These are phyloP conservation scores for Ganoderma boninense DNA, from an alignment of 1,284 basidiomycete species.

Conservation along the genomic window DNA sequence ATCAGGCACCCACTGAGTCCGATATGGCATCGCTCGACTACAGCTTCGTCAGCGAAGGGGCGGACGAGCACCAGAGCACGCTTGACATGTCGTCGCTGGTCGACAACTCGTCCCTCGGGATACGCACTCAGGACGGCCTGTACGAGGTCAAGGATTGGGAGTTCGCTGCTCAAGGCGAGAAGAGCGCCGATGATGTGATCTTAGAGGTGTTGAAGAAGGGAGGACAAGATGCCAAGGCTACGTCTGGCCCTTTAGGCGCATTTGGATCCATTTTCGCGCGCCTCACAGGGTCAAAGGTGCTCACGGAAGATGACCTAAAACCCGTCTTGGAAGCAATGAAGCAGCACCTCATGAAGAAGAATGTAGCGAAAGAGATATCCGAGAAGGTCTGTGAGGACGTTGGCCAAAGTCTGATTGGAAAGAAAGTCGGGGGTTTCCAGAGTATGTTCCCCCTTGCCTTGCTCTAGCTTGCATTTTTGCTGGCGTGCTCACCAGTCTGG, in stretches of 20 bases:
- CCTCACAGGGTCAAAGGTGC: conserved; percentile 84
- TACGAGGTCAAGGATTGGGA: conserved; percentile 98
- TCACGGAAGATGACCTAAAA: conserved; percentile 85
- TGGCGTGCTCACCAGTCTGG: not conserved
- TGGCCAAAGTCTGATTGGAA: conserved; percentile 88
- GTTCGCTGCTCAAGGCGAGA: conserved; percentile 50
- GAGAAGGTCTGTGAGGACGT: conserved; percentile 96
- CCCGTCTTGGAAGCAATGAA: conserved; percentile 96
- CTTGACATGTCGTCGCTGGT: conserved; percentile 72
- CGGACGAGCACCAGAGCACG: conserved; percentile 44
- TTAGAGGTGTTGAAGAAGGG: conserved; percentile 59
- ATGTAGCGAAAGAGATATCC: conserved; percentile 95
- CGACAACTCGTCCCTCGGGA: conserved; percentile 84
- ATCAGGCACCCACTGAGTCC: conserved; percentile 77
- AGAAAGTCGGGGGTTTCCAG: conserved; percentile 88
- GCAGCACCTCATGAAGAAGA: conserved; percentile 98
- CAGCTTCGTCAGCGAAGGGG: conserved; percentile 59
- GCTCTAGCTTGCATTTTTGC: not conserved
- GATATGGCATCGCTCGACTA: conserved; percentile 95
- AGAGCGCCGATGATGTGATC: conserved; percentile 66
- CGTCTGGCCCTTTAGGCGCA: conserved; percentile 62
- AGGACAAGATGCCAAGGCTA: conserved; percentile 44
- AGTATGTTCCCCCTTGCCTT: conserved; percentile 56
- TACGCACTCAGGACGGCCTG: conserved; percentile 80
- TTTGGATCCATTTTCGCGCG: conserved; percentile 82